phyloP scores from a whole-genome alignment of 1,284 basidiomycete species.

The Tilletiopsis washingtonensis region DNA sequence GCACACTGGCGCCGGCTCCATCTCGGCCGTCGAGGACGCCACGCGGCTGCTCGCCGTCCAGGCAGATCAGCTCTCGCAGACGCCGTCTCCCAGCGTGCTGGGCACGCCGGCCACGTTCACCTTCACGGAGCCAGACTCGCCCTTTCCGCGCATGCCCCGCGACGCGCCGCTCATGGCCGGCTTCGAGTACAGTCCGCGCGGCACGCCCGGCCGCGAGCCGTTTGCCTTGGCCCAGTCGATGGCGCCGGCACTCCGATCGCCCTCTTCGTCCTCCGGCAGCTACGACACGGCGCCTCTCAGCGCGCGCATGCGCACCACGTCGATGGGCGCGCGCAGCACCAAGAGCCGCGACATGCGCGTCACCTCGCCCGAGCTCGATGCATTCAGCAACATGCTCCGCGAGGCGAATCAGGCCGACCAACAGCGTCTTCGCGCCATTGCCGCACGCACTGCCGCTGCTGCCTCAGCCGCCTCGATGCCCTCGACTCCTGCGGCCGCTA shows the following conservation, averaged over 20 bases:
- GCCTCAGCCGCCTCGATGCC: no score
- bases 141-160: neutral
- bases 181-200: no score
- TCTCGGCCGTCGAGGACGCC: conserved; percentile 2
- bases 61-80: neutral
- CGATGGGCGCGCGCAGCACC: neutral
- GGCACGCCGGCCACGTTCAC: neutral
- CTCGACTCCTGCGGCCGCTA: no score
- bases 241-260: neutral
- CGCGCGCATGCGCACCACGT: neutral
- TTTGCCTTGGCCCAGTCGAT: no score
- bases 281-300: neutral
- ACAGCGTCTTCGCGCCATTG: conserved; percentile 1
- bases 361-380: neutral
- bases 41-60: conserved; percentile 6
- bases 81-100: neutral
- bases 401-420: neutral
- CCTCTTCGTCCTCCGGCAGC: neutral
- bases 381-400: conserved; percentile 3
- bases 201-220: no score
- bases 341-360: neutral
- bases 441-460: neutral
- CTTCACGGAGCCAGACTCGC: neutral
- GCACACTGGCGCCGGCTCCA: neutral
- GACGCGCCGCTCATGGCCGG: neutral